Percentiles rank a stretch among this genome's conserved stretches.
Evolutionary conservation across 2,329 filamentous ascomycete species (phyloP).

Genomic region (Tolypocladium pustulatum): DNA sequence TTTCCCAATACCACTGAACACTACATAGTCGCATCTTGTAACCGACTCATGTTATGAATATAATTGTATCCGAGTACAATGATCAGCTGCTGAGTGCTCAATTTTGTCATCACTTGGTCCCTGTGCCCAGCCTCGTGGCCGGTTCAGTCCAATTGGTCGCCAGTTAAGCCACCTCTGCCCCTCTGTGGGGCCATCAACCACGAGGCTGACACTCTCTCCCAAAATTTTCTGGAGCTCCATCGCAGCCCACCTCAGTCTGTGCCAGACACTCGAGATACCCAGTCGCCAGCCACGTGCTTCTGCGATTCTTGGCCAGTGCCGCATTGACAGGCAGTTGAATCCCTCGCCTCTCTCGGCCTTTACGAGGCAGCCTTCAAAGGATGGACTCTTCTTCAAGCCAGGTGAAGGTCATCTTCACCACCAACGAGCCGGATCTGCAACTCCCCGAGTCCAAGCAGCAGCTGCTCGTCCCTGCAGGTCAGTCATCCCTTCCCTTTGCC

Average conservation of each 20-base stretch:
- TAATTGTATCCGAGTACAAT: no score
- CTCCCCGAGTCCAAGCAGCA: constrained; percentile 52
- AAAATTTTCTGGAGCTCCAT: not conserved
- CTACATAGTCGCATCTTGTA: not conserved
- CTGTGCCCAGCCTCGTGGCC: not conserved
- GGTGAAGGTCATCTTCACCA: constrained; percentile 59
- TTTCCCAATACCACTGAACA: no score
- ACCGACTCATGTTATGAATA: not conserved
- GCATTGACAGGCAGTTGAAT: not conserved
- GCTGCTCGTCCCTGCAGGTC: constrained; percentile 52
- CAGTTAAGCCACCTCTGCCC: not conserved
- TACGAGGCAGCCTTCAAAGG: constrained; percentile 1
- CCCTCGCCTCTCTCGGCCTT: not conserved
- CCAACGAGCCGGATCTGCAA: constrained; percentile 49
- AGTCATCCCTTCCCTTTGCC: constrained; percentile 3
- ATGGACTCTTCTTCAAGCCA: constrained; percentile 37
- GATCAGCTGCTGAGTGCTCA: not conserved
- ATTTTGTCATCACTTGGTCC: not conserved
- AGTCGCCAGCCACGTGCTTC: not conserved
- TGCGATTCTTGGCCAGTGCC: not conserved
- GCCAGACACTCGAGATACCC: not conserved
- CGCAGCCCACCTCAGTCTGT: not conserved
- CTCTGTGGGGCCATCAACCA: not conserved
- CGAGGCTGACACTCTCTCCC: not conserved
- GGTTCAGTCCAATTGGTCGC: not conserved